Evolutionary conservation across 2,329 filamentous ascomycete genomes (phyloP).

Genomic region (Dendrostoma leiphaemia): DNA sequence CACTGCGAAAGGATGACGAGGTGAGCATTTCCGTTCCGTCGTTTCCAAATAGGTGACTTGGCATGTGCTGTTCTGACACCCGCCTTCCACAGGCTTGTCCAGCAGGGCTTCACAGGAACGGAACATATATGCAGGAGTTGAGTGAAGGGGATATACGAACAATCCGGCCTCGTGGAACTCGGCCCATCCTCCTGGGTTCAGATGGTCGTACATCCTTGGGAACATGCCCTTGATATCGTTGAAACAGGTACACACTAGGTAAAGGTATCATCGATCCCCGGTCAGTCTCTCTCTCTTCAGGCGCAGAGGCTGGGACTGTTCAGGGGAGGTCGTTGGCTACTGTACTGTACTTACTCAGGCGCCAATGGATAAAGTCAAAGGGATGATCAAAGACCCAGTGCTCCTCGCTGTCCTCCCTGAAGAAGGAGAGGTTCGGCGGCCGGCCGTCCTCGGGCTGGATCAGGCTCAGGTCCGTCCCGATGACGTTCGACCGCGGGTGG

Average conservation of each 20-base stretch:
- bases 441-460: slow-evolving; percentile 19
- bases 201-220: not conserved
- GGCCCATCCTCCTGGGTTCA: not conserved
- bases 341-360: not conserved
- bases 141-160: slow-evolving; percentile 30
- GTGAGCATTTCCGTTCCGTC: no score
- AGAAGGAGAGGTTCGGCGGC: slow-evolving; percentile 2
- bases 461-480: slow-evolving; percentile 22
- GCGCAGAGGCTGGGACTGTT: no score
- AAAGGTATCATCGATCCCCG: no score
- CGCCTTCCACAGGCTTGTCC: no score
- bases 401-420: slow-evolving; percentile 9
- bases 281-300: no score
- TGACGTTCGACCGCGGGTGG: slow-evolving; percentile 11
- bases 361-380: slow-evolving; percentile 9
- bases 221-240: not conserved
- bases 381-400: not conserved
- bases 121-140: no score
- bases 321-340: no score
- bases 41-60: no score
- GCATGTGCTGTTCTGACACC: slow-evolving; percentile 37
- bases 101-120: no score
- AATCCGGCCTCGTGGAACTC: slow-evolving; percentile 10
- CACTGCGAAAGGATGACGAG: no score
- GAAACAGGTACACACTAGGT: no score